These are phyloP conservation scores for Globisporangium acanthophoron DNA, from an alignment of 352 stramenopile species.

Conservation along the genomic window DNA sequence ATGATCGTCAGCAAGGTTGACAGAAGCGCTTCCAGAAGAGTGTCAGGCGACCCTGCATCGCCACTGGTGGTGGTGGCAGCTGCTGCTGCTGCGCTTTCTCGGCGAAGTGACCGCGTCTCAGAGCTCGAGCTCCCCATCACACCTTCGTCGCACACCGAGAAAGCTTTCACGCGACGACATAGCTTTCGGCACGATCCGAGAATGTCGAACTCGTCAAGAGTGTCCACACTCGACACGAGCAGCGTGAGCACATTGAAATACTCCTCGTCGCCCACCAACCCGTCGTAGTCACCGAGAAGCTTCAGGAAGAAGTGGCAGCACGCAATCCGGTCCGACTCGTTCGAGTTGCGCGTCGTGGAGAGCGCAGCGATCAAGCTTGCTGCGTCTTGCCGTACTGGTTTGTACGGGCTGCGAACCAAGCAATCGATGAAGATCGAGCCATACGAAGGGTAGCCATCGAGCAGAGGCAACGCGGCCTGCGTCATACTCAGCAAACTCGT, in stretches of 20 bases:
- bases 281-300: constrained; percentile 42
- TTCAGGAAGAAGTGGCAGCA: constrained; percentile 46
- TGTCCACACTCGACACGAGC: constrained; percentile 40
- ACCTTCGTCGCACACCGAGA: constrained; percentile 17
- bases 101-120: neutral
- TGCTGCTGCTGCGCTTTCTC: neutral
- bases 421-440: constrained; percentile 37
- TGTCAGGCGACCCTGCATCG: constrained; percentile 16
- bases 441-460: constrained; percentile 32
- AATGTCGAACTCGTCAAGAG: constrained; percentile 39
- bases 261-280: constrained; percentile 36
- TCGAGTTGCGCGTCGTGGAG: constrained; percentile 37
- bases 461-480: constrained; percentile 25
- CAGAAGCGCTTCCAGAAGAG: constrained; percentile 46
- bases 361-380: constrained; percentile 38
- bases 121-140: neutral
- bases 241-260: constrained; percentile 63
- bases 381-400: constrained; percentile 42
- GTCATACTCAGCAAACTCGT: constrained; percentile 26
- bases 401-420: constrained; percentile 38
- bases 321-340: constrained; percentile 32
- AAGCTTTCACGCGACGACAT: constrained; percentile 43
- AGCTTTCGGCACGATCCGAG: constrained; percentile 38
- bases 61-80: no score
- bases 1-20: constrained; percentile 55